phyloP scores from a whole-genome alignment of 257 asterid species.

The Solanum appendiculatum region DNA sequence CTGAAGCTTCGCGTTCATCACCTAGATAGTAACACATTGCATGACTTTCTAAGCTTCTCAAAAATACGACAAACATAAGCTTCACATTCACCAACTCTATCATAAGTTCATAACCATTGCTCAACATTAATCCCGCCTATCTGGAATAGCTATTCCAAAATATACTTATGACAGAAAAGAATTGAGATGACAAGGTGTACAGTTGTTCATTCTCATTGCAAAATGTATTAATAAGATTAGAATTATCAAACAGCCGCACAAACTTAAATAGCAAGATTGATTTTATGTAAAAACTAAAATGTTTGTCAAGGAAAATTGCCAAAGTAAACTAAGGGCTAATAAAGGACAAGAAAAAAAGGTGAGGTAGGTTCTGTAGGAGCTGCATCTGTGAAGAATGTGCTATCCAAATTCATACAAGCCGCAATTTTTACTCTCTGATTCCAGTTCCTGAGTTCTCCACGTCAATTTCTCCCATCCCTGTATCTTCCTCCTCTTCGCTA shows the following conservation, averaged over 20 bases:
- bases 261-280: background rate
- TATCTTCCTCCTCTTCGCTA: slow-evolving; percentile 93
- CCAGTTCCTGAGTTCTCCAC: slow-evolving; percentile 42
- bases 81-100: background rate
- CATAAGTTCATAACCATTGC: background rate
- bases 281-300: background rate
- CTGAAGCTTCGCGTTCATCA: background rate
- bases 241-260: background rate
- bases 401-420: background rate
- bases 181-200: background rate
- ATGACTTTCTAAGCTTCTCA: background rate
- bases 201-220: background rate
- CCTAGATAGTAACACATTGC: background rate
- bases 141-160: background rate
- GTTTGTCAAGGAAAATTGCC: background rate
- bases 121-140: background rate
- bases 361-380: background rate
- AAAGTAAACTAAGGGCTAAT: background rate
- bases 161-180: background rate
- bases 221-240: background rate
- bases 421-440: slow-evolving; percentile 22
- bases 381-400: background rate
- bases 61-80: background rate
- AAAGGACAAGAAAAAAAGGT: background rate
- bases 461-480: slow-evolving; percentile 92